Conservation (phyloP, 176 grass and related monocot species). For the Carex myosuroides region DNA sequence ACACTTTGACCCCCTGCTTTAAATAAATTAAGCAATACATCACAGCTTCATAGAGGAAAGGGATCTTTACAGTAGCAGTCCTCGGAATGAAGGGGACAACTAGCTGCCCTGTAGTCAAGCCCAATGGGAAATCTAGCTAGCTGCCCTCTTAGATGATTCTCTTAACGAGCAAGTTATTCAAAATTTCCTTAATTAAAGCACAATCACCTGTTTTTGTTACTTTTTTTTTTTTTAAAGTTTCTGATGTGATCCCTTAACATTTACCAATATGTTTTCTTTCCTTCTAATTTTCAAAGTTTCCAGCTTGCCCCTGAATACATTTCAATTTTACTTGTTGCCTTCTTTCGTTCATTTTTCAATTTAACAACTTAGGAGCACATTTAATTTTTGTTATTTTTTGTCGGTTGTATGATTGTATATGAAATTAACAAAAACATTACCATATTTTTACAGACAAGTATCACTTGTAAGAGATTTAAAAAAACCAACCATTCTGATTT, state of each 20-base stretch:
- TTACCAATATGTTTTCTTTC: background rate
- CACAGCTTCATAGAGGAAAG: background rate
- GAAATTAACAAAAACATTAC: background rate
- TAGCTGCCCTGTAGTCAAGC: background rate
- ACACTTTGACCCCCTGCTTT: conserved; percentile 3
- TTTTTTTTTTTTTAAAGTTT: background rate
- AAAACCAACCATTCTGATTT: background rate
- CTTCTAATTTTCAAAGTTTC: background rate
- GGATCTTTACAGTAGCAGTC: background rate
- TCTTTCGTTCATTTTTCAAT: background rate
- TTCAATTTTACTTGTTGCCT: background rate
- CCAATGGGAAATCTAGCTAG: conserved; percentile 10
- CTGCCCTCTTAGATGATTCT: background rate
- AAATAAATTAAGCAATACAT: background rate
- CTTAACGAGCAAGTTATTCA: background rate
- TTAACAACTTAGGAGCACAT: background rate
- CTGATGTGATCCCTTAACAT: background rate
- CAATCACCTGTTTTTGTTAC: background rate
- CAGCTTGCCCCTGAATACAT: background rate
- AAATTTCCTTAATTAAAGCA: background rate
- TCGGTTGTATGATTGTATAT: background rate
- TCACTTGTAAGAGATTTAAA: background rate
- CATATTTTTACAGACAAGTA: background rate
- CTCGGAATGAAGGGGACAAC: background rate
- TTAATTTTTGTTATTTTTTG: background rate